Evolutionary conservation across 2,329 filamentous ascomycete species (phyloP).

Genomic region (Septoria linicola): DNA sequence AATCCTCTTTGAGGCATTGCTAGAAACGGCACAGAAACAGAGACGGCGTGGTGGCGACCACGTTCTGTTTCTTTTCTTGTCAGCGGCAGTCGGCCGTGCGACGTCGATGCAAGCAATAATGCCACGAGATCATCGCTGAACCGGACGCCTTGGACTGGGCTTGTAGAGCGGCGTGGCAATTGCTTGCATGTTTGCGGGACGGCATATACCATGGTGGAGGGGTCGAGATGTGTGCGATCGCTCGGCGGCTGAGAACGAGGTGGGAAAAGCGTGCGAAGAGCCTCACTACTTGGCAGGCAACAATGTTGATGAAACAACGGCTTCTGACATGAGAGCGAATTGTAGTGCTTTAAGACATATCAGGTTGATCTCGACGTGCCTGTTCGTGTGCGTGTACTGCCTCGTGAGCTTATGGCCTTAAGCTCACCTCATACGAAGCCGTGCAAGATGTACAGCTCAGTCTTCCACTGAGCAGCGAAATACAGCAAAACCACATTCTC

Average conservation of each 20-base stretch:
- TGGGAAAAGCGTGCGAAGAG: not conserved
- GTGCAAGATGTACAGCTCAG: too few species aligned
- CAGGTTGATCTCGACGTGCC: too few species aligned
- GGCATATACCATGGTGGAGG: not conserved
- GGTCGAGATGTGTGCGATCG: conserved; percentile 2
- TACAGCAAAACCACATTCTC: too few species aligned
- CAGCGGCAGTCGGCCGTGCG: not conserved
- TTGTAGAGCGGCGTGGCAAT: not conserved
- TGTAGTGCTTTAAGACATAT: too few species aligned
- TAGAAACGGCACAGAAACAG: not conserved
- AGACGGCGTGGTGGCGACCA: conserved; percentile 17
- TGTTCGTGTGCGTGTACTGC: too few species aligned
- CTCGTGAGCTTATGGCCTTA: too few species aligned
- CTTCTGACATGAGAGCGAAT: too few species aligned
- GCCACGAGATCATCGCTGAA: not conserved
- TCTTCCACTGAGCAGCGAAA: too few species aligned
- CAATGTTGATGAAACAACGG: too few species aligned
- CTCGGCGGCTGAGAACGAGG: not conserved
- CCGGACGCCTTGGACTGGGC: not conserved
- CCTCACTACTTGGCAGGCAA: too few species aligned
- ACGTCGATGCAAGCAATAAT: not conserved
- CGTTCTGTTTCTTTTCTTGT: not conserved
- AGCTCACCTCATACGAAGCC: too few species aligned
- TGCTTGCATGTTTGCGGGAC: not conserved
- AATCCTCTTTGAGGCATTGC: not conserved